Base-by-base conservation (phyloP, 1,284 basidiomycete species). In the Trichosporon coremiiforme region DNA sequence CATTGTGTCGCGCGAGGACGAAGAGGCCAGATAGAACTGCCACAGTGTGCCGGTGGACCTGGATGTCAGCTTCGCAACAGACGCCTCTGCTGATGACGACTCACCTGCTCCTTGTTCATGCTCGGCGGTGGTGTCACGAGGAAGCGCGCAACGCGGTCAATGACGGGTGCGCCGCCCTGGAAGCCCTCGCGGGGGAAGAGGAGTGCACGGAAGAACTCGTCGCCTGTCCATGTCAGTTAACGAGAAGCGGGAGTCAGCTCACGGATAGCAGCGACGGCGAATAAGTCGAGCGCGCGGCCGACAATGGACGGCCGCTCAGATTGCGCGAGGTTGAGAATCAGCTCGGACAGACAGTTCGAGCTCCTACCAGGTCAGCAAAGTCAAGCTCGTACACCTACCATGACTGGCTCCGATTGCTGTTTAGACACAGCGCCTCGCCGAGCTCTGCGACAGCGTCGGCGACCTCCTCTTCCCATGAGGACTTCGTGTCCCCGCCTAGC, bases 161-260 rank as follows among this genome's bases (percentile, higher is more conserved):
- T 69, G 10, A 77, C 69, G 17, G 73, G 71, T 5, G 70, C 69
- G 8, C 68, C 55, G 20, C 64, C 63, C 6, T 66, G 45, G 17
- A 64, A 35, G 4, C 50, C 31, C n/a, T 69, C 68, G 1, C 62
- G 25, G 20, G 68, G 65, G 31, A 65, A 68, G 38, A 71, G 47
- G 15, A 80, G 67, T 0, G 70, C 57, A 17, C 76, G 74, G 71
- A 80, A 79, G 75, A 79, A 63, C 75, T 79, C 22, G 74, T 76
- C 22, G 74, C 74, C 60, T 79, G 77, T 67, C 74, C 73, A 55
- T 73, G 74, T 78, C 29, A 73, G 75, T 71, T 20, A 5, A 4
- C 6, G n/a, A 22, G 47, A 5, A 1, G 25, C 22, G 1, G 4
- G 2, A 17, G 2, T 9, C 17, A 13, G 74, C 80, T 74, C 53